phyloP scores from a whole-genome alignment of 1,139 yeast genomes.

The Scheffersomyces insectosa region DNA sequence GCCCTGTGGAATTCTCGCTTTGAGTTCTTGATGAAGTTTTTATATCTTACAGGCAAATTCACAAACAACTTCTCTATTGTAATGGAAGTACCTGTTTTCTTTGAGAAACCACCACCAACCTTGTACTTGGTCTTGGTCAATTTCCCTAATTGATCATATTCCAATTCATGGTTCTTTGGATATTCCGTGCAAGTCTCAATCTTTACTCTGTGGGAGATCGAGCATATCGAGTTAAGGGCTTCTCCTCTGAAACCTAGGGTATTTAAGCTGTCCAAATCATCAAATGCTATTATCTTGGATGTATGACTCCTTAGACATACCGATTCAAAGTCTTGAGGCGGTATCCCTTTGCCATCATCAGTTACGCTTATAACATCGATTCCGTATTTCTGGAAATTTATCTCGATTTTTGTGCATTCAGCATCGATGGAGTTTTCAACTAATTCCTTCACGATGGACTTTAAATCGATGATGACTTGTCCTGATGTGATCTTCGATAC shows the following conservation, averaged over 20 bases:
- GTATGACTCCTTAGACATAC: constrained; percentile 78
- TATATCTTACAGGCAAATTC: constrained; percentile 71
- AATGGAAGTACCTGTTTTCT: constrained; percentile 58
- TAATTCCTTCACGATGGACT: constrained; percentile 78
- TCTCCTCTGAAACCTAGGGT: constrained; percentile 87
- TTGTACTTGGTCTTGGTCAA: constrained; percentile 33
- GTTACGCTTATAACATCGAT: constrained; percentile 67
- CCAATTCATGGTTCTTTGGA: constrained; percentile 60
- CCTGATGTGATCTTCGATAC: constrained; percentile 85
- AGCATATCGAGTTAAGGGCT: constrained; percentile 74
- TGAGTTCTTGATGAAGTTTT: constrained; percentile 66
- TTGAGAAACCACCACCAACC: constrained; percentile 42
- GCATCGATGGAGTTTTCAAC: constrained; percentile 90
- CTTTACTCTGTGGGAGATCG: constrained; percentile 49
- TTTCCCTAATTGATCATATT: constrained; percentile 55
- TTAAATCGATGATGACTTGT: constrained; percentile 81
- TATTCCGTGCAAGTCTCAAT: constrained; percentile 59
- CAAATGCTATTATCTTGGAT: constrained; percentile 66
- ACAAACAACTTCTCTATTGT: constrained; percentile 53
- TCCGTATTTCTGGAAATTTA: constrained; percentile 70
- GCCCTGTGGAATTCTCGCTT: constrained; percentile 75
- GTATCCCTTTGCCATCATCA: constrained; percentile 82
- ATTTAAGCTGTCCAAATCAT: constrained; percentile 51
- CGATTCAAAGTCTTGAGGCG: constrained; percentile 53
- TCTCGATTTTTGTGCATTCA: constrained; percentile 61